phyloP scores from a whole-genome alignment of 176 grass and related monocot species.

The Tillandsia leiboldiana region DNA sequence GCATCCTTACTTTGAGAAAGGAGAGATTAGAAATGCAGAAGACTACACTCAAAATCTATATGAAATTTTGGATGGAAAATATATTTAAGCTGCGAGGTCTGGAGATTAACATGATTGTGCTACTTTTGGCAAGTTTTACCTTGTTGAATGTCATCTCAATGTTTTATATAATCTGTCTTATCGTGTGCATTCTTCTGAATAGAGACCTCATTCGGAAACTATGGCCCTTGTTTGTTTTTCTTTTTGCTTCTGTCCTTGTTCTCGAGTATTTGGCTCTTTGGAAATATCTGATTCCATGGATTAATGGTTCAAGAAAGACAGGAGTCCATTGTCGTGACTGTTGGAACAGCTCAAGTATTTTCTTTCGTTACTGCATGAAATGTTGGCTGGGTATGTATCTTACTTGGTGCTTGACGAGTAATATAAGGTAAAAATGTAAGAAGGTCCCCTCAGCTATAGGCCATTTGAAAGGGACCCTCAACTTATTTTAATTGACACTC shows the following conservation, averaged over 20 bases:
- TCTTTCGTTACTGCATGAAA: conserved; percentile 68
- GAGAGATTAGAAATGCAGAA: conserved; percentile 89
- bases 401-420: conserved; percentile 7
- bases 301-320: conserved; percentile 28
- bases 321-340: conserved; percentile 72
- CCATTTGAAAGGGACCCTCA: too few species aligned
- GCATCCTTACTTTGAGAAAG: conserved; percentile 57
- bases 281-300: conserved; percentile 56
- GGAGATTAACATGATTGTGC: conserved; percentile 88
- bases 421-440: too few species aligned
- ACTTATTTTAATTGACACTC: too few species aligned
- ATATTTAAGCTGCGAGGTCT: conserved; percentile 86
- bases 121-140: conserved; percentile 92
- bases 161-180: conserved; percentile 81
- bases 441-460: too few species aligned
- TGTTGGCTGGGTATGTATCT: conserved; percentile 78
- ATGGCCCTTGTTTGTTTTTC: conserved; percentile 84
- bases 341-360: conserved; percentile 65
- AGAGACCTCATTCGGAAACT: conserved; percentile 75
- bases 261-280: conserved; percentile 86
- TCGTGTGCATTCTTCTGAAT: conserved; percentile 76
- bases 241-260: conserved; percentile 73
- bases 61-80: conserved; percentile 96
- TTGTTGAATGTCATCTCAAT: conserved; percentile 78
- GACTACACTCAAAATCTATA: conserved; percentile 70